Evolutionary conservation across 805 yeast genomes (phyloP), one percentile per base, ranked within the genome.

Genomic region (Limtongozyma cylindracea): DNA sequence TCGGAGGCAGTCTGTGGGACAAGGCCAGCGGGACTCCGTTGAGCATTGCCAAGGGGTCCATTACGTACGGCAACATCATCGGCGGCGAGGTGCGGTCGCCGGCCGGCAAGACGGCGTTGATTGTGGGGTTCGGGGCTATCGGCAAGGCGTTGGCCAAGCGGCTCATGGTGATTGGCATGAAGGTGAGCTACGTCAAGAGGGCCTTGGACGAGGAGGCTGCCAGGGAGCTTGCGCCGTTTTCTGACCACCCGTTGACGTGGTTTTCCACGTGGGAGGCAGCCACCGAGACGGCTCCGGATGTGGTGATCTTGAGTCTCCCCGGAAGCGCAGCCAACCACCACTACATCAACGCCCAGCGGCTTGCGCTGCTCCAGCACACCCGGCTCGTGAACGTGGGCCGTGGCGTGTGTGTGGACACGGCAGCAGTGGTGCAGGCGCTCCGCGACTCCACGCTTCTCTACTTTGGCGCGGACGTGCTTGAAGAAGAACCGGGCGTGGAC

Each of bases 81-180:
- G n/a, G n/a, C n/a, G n/a, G n/a, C n/a, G n/a, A n/a, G n/a, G n/a
- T n/a, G n/a, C n/a, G n/a, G n/a, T n/a, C n/a, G n/a, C 78, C 80
- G 5, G 37, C 41, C 10, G 64, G 64, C 11, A 67, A 62, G 34
- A 47, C 47, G 12, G 78, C 54, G 2, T 61, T 67, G 3, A 53
- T 74, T 17, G 60, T 71, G 3, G 91, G 91, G 0, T 66, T 73
- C 33, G 91, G 91, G 1, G 50, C 62, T 11, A 74, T 74, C 31
- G 91, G 91, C 6, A 56, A 56, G 35, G 50, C 54, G 15, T 61
- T 71, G 25, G 88, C 66, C 3, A 41, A 41, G 21, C 53, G 69
- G 32, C 48, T 74, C 27, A 23, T 45, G 21, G 46, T 45, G 10
- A 39, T 74, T 15, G 78, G 76, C 4, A 65, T 73, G 73, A 43